Conservation (phyloP, 257 asterid species). For the Fraxinus anomala region DNA sequence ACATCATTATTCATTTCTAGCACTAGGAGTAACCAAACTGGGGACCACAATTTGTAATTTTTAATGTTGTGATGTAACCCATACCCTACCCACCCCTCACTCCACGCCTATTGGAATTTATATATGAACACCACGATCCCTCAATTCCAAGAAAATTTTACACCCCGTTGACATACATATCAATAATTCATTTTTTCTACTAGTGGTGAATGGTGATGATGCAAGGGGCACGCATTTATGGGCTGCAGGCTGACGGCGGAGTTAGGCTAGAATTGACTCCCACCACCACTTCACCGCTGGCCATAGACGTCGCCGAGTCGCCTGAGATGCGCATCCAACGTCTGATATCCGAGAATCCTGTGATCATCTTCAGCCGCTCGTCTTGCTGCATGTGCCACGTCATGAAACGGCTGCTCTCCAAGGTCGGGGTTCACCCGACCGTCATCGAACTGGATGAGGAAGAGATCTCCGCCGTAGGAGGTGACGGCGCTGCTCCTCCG, state of each 20-base stretch:
- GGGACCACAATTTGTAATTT: background rate
- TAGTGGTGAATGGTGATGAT: conserved; percentile 42
- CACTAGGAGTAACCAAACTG: background rate
- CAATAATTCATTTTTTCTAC: background rate
- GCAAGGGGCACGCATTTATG: conserved; percentile 53
- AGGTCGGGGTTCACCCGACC: conserved; percentile 83
- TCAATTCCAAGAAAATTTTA: background rate
- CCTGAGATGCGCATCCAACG: conserved; percentile 81
- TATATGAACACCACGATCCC: background rate
- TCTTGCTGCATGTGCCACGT: conserved; percentile 97
- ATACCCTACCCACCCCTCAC: background rate
- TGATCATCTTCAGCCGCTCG: conserved; percentile 77
- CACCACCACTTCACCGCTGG: conserved; percentile 57
- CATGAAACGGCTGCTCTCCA: conserved; percentile 72
- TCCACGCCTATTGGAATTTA: background rate
- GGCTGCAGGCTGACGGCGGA: conserved; percentile 46
- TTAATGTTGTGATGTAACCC: background rate
- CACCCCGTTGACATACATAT: background rate
- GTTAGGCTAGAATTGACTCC: conserved; percentile 67
- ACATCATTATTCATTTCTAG: too few species aligned
- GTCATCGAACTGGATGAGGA: conserved; percentile 81
- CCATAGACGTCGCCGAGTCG: conserved; percentile 70
- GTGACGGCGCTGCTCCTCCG: conserved; percentile 42
- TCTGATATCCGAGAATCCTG: conserved; percentile 78
- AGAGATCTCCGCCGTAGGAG: conserved; percentile 60